Evolutionary conservation across 805 yeast species (phyloP), one percentile per base, ranked within the genome.

Genomic region (Wickerhamomyces alni): DNA sequence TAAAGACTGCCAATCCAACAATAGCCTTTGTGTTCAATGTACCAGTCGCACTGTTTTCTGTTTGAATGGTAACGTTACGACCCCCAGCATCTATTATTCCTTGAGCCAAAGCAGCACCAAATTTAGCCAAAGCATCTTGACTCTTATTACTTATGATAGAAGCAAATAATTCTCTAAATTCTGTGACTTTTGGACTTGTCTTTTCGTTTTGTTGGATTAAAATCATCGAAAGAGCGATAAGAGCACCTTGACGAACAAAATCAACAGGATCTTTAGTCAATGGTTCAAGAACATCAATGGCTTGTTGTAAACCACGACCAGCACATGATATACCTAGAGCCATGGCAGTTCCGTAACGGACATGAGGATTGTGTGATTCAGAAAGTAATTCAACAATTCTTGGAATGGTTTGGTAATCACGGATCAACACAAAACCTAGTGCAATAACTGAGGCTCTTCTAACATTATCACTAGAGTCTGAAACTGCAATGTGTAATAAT

Each of bases 81-180:
- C 99, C 99, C 64, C 99, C 97, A 10, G 98, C 99, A 66, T 93
- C 97, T 59, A 93, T 81, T 47, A 93, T 91, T 62, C 99, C 99
- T 67, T 91, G 97, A 12, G 96, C 91, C 36, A 93, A 67, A 15
- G 97, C 87, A 24, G 98, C 97, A 59, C 99, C 99, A 65, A 91
- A 93, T 66, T 88, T 89, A 30, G 98, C 96, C 63, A 93, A 75
- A 3, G 96, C 95, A 64, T 91, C 99, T 63, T 91, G 97, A 53
- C 87, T 94, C 63, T 91, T 93, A 55, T 82, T 85, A 19, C 81
- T 68, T 41, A 91, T 75, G n/a, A 86, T 82, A 42, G 75, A 77
- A 35, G 88, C 82, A 48, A 83, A 78, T 35, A 74, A 72, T 54
- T 85, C 84, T 56, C 82, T 85, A 50, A 87, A 73, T 29, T 80